Evolutionary conservation across 306 rosid species (phyloP).

Genomic region (Vicia sativa): DNA sequence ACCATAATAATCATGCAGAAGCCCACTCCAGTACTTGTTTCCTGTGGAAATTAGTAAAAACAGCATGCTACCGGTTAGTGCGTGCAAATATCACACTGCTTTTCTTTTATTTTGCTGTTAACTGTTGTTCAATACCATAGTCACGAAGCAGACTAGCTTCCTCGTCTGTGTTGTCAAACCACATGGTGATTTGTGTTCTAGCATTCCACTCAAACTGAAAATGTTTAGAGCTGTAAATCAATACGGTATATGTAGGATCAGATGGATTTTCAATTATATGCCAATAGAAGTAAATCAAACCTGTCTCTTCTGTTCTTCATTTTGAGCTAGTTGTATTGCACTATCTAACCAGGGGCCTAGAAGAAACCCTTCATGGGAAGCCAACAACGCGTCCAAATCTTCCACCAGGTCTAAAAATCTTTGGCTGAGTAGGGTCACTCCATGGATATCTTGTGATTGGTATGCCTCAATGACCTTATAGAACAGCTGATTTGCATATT

Average conservation of each 20-base stretch:
- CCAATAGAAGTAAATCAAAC: constrained; percentile 40
- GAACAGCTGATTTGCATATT: constrained; percentile 73
- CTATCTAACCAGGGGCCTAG: constrained; percentile 89
- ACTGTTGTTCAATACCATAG: constrained; percentile 58
- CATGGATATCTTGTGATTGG: constrained; percentile 45
- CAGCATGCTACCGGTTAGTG: constrained; percentile 2
- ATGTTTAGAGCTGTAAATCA: constrained; percentile 31
- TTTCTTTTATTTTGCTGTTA: constrained; percentile 1
- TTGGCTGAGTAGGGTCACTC: constrained; percentile 50
- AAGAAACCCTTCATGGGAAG: constrained; percentile 88
- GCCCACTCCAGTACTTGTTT: constrained; percentile 94
- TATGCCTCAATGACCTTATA: constrained; percentile 66
- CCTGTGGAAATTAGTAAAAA: constrained; percentile 41
- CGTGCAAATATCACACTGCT: constrained; percentile 4
- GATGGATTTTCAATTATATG: constrained; percentile 5
- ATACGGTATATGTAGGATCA: constrained; percentile 2
- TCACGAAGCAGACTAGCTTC: constrained; percentile 88
- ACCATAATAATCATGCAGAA: constrained; percentile 74
- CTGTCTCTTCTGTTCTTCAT: constrained; percentile 76
- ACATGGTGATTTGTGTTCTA: constrained; percentile 94
- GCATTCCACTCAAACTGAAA: constrained; percentile 91
- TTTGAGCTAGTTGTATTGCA: constrained; percentile 76
- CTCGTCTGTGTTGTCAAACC: constrained; percentile 81
- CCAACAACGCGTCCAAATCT: constrained; percentile 75
- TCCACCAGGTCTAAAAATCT: constrained; percentile 68